Base-by-base conservation (phyloP, 1,284 basidiomycete species). In the Pseudozyma sp. region DNA sequence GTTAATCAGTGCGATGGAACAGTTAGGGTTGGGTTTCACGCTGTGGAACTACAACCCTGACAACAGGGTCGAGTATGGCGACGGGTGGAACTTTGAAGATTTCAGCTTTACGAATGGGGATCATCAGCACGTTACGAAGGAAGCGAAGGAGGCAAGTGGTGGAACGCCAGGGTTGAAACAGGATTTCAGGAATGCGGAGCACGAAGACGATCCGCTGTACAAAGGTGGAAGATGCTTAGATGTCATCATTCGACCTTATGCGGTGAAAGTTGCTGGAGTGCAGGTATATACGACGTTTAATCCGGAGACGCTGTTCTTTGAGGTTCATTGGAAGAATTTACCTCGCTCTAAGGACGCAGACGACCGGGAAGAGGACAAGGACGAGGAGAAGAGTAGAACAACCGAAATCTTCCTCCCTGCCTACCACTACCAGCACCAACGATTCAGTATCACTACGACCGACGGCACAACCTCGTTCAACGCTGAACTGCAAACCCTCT, bases 21-120 rank as follows among this genome's bases (percentile, higher is more conserved):
- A 66, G 8, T 70, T 79, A n/a, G 50, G 77, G 14, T 62, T 83
- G 14, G 78, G 79, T 1, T 86, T 81, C 67, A 85, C 85, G 4
- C 86, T 97, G 21, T 97, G 95, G 96, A 94, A 93, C 73, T 98
- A 97, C 85, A 97, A 97, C 81, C 93, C 95, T 0, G 87, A 89
- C 57, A 97, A 97, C 85, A 88, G 89, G 43, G 93, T 96, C 78
- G 83, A 86, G 19, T 83, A 86, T 21, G 97, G 96, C 13, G 95
- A 98, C 84, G 88, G 91, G 69, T 98, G 96, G 96, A 97, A 97
- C 82, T 93, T 92, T 49, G 95, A 98, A 65, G 83, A 85, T 62
- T 85, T 85, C 54, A 76, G 70, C 47, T 68, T 85, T 84, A 94
- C 93, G 4, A 96, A 93, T 91, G 96, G 93, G 87, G 92, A 92